Conservation (phyloP, 768 basidiomycete species). For the Chiua virens region DNA sequence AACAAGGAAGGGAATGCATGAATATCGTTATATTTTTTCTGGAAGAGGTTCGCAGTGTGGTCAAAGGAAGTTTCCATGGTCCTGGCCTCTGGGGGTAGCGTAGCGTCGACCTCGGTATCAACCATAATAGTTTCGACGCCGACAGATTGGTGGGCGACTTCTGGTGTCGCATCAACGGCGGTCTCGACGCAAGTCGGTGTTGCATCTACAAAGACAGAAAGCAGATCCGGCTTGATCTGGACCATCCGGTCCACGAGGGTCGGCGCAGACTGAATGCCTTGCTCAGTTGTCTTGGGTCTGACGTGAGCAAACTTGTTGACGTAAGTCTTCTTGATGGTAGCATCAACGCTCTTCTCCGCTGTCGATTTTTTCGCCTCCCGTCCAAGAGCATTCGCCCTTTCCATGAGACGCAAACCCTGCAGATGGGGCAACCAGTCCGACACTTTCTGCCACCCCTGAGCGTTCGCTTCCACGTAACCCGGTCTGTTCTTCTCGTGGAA, state of each 20-base stretch:
- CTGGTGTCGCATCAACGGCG: constrained; percentile 46
- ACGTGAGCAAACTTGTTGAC: constrained; percentile 44
- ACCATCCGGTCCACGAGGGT: constrained; percentile 37
- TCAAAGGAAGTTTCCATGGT: constrained; percentile 25
- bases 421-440: constrained; percentile 71
- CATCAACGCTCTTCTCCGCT: constrained; percentile 51
- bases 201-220: constrained; percentile 52
- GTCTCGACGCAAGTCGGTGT: constrained; percentile 45
- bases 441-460: constrained; percentile 67
- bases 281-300: constrained; percentile 36
- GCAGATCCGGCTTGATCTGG: constrained; percentile 38
- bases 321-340: constrained; percentile 42
- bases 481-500: constrained; percentile 78
- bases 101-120: constrained; percentile 37
- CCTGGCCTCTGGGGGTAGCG: constrained; percentile 17
- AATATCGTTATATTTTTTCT: constrained; percentile 24
- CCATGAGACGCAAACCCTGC: constrained; percentile 62
- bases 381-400: constrained; percentile 47
- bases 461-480: constrained; percentile 66
- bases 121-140: constrained; percentile 27
- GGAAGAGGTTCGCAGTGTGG: constrained; percentile 19
- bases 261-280: constrained; percentile 39
- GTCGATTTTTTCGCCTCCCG: constrained; percentile 17
- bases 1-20: constrained; percentile 33
- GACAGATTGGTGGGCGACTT: constrained; percentile 32